These are phyloP conservation scores for Nakazawaea sp. DNA, from an alignment of 805 yeast species.

Conservation along the genomic window DNA sequence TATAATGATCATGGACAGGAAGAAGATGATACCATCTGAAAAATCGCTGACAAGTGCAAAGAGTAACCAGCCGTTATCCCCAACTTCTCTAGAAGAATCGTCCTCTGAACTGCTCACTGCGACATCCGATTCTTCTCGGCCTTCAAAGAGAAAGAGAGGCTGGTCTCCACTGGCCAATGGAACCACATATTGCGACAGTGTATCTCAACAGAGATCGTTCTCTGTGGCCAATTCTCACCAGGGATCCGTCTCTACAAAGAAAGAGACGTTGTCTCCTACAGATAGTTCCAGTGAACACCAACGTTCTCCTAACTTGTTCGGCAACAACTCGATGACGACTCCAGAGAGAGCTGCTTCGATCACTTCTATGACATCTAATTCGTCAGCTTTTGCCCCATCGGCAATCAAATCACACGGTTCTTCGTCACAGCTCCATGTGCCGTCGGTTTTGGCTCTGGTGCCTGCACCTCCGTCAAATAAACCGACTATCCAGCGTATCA, in stretches of 20 bases:
- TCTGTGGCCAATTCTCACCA: slow-evolving; percentile 28
- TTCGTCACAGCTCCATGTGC: not conserved
- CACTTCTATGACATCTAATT: slow-evolving; percentile 9
- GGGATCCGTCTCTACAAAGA: slow-evolving; percentile 32
- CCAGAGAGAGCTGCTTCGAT: slow-evolving; percentile 9
- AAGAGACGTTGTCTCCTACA: slow-evolving; percentile 36
- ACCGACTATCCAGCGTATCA: slow-evolving; percentile 76
- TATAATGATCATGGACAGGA: slow-evolving; percentile 91
- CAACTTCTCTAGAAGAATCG: slow-evolving; percentile 56
- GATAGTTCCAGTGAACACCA: slow-evolving; percentile 17
- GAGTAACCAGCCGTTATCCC: slow-evolving; percentile 37
- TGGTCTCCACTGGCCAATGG: slow-evolving; percentile 19
- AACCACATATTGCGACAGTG: slow-evolving; percentile 29
- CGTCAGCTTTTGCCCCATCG: no score
- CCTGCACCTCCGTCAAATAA: slow-evolving; percentile 6
- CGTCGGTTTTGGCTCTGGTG: not conserved
- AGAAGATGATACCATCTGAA: slow-evolving; percentile 43
- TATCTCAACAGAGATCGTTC: slow-evolving; percentile 24
- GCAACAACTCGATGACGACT: slow-evolving; percentile 4
- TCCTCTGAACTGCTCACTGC: slow-evolving; percentile 40
- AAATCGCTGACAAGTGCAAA: not conserved
- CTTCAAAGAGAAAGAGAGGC: slow-evolving; percentile 40
- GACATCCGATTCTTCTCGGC: slow-evolving; percentile 23
- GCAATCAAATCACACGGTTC: no score
- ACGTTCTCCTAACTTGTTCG: slow-evolving; percentile 6